Evolutionary conservation across 176 grass and related monocot genomes (phyloP).

Genomic region (Oryza glaberrima): DNA sequence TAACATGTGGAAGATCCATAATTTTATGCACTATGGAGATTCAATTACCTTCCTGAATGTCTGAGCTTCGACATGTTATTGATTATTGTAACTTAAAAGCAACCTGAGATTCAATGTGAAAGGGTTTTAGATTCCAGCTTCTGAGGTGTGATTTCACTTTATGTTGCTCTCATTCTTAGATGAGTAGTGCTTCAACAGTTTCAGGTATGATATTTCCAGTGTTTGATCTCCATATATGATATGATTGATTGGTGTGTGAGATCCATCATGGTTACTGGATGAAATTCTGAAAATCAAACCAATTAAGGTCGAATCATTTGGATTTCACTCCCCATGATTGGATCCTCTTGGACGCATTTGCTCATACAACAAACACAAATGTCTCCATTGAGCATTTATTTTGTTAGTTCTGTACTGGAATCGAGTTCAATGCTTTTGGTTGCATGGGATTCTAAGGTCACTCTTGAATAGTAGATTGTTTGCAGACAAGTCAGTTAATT

Average conservation of each 20-base stretch:
- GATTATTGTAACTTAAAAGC: neutral
- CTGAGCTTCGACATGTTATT: neutral
- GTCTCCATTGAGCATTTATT: neutral
- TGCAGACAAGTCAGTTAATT: neutral
- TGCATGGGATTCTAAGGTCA: neutral
- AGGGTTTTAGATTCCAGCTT: conserved; percentile 4
- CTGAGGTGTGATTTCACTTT: neutral
- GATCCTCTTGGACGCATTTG: neutral
- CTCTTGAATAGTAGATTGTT: neutral
- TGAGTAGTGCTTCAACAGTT: neutral
- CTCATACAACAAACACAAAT: neutral
- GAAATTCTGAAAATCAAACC: neutral
- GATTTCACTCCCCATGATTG: neutral
- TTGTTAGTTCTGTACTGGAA: neutral
- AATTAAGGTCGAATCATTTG: neutral
- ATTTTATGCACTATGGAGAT: conserved; percentile 46
- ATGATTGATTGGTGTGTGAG: neutral
- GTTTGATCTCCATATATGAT: neutral
- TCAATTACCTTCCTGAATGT: conserved; percentile 12
- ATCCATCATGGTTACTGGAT: neutral
- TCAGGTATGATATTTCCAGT: neutral
- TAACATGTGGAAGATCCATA: conserved; percentile 48
- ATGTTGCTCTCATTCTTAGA: neutral
- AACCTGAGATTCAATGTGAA: neutral
- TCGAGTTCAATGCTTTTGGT: neutral